Percentiles rank a stretch among this genome's conserved stretches.
Evolutionary conservation across 148 eudicot genomes (phyloP).

Genomic region (Rhododendron williamsianum): DNA sequence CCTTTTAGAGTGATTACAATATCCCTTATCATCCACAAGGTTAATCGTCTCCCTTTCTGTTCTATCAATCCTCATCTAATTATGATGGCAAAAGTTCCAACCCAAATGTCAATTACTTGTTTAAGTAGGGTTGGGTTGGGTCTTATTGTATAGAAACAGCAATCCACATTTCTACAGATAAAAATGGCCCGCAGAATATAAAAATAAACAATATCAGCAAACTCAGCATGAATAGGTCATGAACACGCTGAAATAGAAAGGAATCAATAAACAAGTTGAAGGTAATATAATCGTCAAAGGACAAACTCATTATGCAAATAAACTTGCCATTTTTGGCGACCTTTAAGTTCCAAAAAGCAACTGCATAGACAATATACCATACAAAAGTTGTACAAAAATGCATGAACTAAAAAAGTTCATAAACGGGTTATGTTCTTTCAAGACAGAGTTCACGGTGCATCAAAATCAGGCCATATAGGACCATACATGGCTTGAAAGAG

Average conservation of each 20-base stretch:
- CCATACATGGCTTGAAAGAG: neutral
- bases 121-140: neutral
- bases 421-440: neutral
- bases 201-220: neutral
- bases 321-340: neutral
- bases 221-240: neutral
- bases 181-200: neutral
- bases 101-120: neutral
- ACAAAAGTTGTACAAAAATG: neutral
- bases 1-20: neutral
- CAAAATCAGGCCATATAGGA: neutral
- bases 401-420: neutral
- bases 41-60: neutral
- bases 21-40: neutral
- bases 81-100: neutral
- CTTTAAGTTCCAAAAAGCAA: neutral
- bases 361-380: neutral
- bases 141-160: neutral
- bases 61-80: neutral
- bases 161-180: conserved; percentile 1
- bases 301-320: neutral
- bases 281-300: neutral
- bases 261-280: neutral
- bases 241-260: neutral
- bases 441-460: too few relatives aligned